Evolutionary conservation across 352 stramenopile species (phyloP).

Genomic region (Elongisporangium anandrum): DNA sequence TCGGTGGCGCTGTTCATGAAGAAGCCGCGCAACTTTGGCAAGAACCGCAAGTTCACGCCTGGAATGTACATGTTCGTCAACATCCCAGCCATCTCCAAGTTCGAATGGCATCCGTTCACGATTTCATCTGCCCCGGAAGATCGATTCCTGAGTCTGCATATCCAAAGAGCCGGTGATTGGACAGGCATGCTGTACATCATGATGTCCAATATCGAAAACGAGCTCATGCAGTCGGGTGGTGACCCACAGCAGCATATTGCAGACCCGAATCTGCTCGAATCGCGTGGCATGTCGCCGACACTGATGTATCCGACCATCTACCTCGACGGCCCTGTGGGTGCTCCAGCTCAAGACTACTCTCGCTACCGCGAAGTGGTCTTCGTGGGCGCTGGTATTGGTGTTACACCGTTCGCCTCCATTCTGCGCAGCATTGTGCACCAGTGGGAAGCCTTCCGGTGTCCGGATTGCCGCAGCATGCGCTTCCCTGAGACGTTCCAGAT

Average conservation of each 20-base stretch:
- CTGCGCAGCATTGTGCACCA: constrained; percentile 65
- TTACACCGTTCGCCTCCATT: constrained; percentile 74
- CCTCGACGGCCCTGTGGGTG: constrained; percentile 55
- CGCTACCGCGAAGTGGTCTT: constrained; percentile 60
- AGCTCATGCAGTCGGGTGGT: constrained; percentile 4
- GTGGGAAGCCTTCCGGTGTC: constrained; percentile 53
- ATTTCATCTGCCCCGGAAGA: constrained; percentile 83
- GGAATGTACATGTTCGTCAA: constrained; percentile 87
- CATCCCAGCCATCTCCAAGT: constrained; percentile 64
- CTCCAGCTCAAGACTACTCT: constrained; percentile 60
- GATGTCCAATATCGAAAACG: constrained; percentile 29
- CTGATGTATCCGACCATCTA: constrained; percentile 44
- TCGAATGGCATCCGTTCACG: constrained; percentile 89
- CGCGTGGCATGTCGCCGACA: constrained; percentile 13
- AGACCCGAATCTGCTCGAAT: constrained; percentile 15
- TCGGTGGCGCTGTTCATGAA: constrained; percentile 62
- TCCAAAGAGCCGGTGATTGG: constrained; percentile 68
- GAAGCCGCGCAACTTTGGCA: constrained; percentile 48
- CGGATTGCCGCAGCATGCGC: constrained; percentile 42
- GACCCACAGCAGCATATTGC: background rate
- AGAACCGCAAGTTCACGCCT: constrained; percentile 42
- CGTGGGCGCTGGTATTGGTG: constrained; percentile 61
- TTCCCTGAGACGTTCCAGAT: constrained; percentile 66
- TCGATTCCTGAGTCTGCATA: constrained; percentile 58
- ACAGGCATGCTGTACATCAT: constrained; percentile 47